Evolutionary conservation across 73 alveolate genomes (phyloP), one percentile per base, ranked within the genome.

Genomic region (Blepharisma stoltei): DNA sequence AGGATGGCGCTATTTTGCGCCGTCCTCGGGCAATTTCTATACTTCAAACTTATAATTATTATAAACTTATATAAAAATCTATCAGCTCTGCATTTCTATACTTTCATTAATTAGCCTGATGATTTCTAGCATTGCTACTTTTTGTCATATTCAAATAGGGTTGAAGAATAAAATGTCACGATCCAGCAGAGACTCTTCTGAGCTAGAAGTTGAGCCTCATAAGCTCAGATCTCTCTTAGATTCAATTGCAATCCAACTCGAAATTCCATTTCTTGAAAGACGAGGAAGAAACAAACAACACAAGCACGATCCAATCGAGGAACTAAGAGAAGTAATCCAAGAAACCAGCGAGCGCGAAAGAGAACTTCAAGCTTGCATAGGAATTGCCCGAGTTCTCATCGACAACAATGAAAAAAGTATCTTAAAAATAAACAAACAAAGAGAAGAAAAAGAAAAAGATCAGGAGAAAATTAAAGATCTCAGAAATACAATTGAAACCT

Each of bases 311-410:
- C 73, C 73, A 0, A 14, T 60, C 2, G 73, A 60, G 23, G 73
- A 60, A 60, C 73, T 60, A 18, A 60, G 46, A 14, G 73, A 60
- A 14, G 73, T 25, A 14, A 60, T 60, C 73, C 14, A n/a, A 14
- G 73, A 60, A 25, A n/a, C 23, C 46, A 60, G 48, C 18, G 23
- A 14, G 2, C 14, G 73, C 14, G 73, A 60, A 60, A 14, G 23
- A 60, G 73, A 60, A 18, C 45, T 60, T 2, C 37, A 60, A 60
- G 73, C 73, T 20, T n/a, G 46, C 23, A 38, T 25, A 14, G 73
- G 73, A 60, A 60, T 60, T 9, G 73, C 73, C 0, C 23, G 14
- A 60, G 23, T 60, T n/a, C 73, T 60, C 45, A 8, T 60, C 2
- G 73, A 60, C 18, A 60, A 14, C 37, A 60, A n/a, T 25, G 73